Evolutionary conservation across 2,329 filamentous ascomycete genomes (phyloP).

Genomic region (Paecilomyces fulvus): DNA sequence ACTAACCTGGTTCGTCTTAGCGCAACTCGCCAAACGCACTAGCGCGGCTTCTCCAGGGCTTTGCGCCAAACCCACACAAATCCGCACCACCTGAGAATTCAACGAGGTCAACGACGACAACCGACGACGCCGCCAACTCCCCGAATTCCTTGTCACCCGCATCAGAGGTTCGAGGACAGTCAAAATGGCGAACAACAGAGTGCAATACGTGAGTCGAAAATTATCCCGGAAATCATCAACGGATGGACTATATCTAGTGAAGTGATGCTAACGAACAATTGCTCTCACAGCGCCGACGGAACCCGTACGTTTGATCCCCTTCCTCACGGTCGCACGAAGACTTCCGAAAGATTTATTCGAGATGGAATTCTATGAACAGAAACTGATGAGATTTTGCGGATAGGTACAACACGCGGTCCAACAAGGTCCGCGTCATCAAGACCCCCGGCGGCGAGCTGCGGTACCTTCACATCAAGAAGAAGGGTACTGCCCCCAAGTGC

Average conservation of each 20-base stretch:
- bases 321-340: not conserved
- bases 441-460: slow-evolving; percentile 93
- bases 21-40: slow-evolving; percentile 29
- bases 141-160: slow-evolving; percentile 30
- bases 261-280: slow-evolving; percentile 19
- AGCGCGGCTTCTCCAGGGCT: slow-evolving; percentile 26
- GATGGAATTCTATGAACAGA: slow-evolving; percentile 8
- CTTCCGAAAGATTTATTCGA: not conserved
- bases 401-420: slow-evolving; percentile 97
- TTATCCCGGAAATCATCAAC: not conserved
- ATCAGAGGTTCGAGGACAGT: slow-evolving; percentile 35
- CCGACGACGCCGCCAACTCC: slow-evolving; percentile 33
- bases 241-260: not conserved
- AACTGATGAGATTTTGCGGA: slow-evolving; percentile 25
- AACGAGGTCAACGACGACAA: slow-evolving; percentile 34
- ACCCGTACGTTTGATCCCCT: slow-evolving; percentile 55
- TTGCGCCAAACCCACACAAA: slow-evolving; percentile 38
- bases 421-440: slow-evolving; percentile 93
- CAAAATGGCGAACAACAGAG: slow-evolving; percentile 47
- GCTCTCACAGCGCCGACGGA: slow-evolving; percentile 58
- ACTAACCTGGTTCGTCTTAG: slow-evolving; percentile 22
- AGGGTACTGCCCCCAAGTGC: slow-evolving; percentile 95
- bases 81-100: slow-evolving; percentile 31
- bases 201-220: slow-evolving; percentile 37
- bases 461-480: slow-evolving; percentile 99